Conservation (phyloP, 2,329 filamentous ascomycete species). For the Beauveria sp. region DNA sequence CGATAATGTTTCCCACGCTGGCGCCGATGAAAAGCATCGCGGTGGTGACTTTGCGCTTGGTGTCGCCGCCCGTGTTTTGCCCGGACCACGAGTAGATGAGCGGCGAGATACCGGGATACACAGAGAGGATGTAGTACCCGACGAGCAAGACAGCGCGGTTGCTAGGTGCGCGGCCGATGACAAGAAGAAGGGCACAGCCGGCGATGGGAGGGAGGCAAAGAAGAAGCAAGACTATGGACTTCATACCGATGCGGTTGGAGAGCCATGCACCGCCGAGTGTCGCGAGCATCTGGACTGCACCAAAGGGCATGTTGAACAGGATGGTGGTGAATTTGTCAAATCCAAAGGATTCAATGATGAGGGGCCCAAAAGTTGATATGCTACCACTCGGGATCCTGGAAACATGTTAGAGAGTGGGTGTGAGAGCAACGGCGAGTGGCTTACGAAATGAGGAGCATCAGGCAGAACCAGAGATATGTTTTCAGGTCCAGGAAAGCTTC, state of each 20-base stretch:
- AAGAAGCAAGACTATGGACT: constrained; percentile 45
- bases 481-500: constrained; percentile 28
- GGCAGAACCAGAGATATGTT: constrained; percentile 30
- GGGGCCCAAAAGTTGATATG: constrained; percentile 47
- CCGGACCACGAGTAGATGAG: constrained; percentile 50
- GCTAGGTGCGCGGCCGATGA: constrained; percentile 34
- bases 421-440: not conserved
- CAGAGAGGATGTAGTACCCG: constrained; percentile 52
- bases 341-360: constrained; percentile 50
- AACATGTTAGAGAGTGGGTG: not conserved
- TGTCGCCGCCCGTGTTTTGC: constrained; percentile 57
- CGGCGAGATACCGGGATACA: constrained; percentile 49
- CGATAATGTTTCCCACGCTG: constrained; percentile 57
- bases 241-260: constrained; percentile 45
- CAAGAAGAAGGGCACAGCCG: constrained; percentile 47
- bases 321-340: constrained; percentile 47
- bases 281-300: constrained; percentile 50
- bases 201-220: constrained; percentile 50
- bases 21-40: constrained; percentile 54
- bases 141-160: constrained; percentile 43
- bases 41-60: constrained; percentile 58
- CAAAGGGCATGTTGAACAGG: constrained; percentile 51
- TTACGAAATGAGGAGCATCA: constrained; percentile 43
- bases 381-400: constrained; percentile 41
- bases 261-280: constrained; percentile 51